Evolutionary conservation across 2,329 filamentous ascomycete genomes (phyloP), one percentile per base, ranked within the genome.

Genomic region (Aspergillus quadrilineatus): DNA sequence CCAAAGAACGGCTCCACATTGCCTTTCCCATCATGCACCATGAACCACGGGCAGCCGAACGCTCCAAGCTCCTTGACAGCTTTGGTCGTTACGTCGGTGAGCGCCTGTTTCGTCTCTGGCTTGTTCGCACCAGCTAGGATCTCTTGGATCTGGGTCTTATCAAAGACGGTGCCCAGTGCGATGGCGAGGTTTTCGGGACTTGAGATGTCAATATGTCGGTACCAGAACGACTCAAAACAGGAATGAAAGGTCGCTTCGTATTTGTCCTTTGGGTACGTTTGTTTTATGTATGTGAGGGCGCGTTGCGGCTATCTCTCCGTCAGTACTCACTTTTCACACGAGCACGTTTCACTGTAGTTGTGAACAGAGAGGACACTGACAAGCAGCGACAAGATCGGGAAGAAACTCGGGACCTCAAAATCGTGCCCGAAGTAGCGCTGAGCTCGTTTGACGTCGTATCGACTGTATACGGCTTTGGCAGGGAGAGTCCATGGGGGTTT

Each of bases 31-130:
- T 67, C 68, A 28, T 77, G 80, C 3, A 86, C 89, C 81, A 85
- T 86, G 58, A 89, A 78, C 89, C 89, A 93, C 1, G 90, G 90
- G 49, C 85, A 84, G 0, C 90, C 90, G 71, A 89, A 93, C 0
- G 89, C 89, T 0, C 89, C 89, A 49, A 75, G 77, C 37, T 83
- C 81, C 14, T 59, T 63, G 1, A 90, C 70, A 0, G 83, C 87
- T 61, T 80, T 79, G 57, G 83, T 78, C 15, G 89, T 92, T 43
- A 80, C 80, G 4, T 73, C 75, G 57, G 81, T 80, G 29, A 90
- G 73, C n/a, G 68, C 73, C 55, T 80, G 72, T 67, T 85, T 85
- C 63, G 74, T 75, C 60, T 82, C 74, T 4, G 79, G 76, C 22
- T 77, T 78, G 6, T 67, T 73, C 0, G 81, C 78, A 0, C 80